Base-by-base conservation (phyloP, 306 rosid species). In the Quercus robur region DNA sequence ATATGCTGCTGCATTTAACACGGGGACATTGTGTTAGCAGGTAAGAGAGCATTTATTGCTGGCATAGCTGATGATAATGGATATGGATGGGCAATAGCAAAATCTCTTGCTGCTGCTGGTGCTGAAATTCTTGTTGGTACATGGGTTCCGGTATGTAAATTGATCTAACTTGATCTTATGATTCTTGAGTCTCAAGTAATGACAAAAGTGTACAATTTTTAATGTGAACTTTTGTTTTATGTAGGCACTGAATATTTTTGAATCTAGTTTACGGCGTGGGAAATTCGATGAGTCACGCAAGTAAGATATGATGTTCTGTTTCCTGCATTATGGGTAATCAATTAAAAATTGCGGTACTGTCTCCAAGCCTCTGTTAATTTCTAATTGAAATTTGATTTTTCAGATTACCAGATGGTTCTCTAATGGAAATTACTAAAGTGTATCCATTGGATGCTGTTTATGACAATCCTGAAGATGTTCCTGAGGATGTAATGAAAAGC, bases 51-150 rank as follows among this genome's bases (percentile, higher is more conserved):
- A 56, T 94, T 94, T 78, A 88, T 94, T 33, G 98, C 98, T 77
- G 98, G 98, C 77, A 91, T 94, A 59, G 97, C 98, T 51, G 97
- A 94, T 87, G 98, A 94, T 78, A 90, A 91, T 57, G 98, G 97
- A 68, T 94, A 94, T 84, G 98, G 98, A 19, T 94, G 97, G 98
- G 97, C 98, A 68, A 94, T 94, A 17, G 97, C 98, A 80, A 94
- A 92, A 90, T 87, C 98, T 82, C 97, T 94, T 21, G 98, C 98
- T 25, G 97, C 93, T 35, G 98, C 97, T 3, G 98, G 97, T 74
- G 98, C 98, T 77, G 94, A 94, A 89, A 92, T 94, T 84, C 93
- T 94, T 62, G 94, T 94, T 31, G 98, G 98, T 64, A 94, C 98
- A 15, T 94, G 98, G 98, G 98, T 94, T 73, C 98, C 98, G 69